Percentiles rank a stretch among this genome's conserved stretches.
Conservation (phyloP, 2,329 filamentous ascomycete species). For the Bipolaris cookei region DNA sequence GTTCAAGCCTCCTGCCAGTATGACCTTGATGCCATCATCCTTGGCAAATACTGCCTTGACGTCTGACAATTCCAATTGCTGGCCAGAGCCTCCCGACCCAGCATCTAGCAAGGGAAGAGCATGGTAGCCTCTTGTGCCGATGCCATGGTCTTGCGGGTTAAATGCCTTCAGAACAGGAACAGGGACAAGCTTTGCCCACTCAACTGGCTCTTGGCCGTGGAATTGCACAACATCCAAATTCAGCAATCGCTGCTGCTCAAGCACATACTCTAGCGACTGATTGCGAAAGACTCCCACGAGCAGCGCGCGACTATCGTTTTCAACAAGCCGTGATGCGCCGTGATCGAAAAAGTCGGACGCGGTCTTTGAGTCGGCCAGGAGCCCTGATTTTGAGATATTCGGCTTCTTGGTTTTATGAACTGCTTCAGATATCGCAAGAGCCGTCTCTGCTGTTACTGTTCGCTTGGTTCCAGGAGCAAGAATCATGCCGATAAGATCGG, state of each 20-base stretch:
- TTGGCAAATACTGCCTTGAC: conserved; percentile 70
- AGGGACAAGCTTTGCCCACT: conserved; percentile 88
- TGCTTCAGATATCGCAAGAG: conserved; percentile 77
- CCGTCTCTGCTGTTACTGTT: conserved; percentile 78
- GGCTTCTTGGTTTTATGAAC: conserved; percentile 65
- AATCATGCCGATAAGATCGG: conserved; percentile 92
- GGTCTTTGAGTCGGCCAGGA: conserved; percentile 38
- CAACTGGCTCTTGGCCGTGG: conserved; percentile 88
- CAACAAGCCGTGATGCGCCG: conserved; percentile 54
- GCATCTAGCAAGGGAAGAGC: conserved; percentile 85
- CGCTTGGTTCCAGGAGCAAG: conserved; percentile 82
- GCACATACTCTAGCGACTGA: conserved; percentile 81
- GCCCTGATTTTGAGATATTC: conserved; percentile 23
- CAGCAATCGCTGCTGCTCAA: conserved; percentile 77
- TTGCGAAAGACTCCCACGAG: conserved; percentile 95
- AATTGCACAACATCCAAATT: conserved; percentile 88
- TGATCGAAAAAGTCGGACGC: conserved; percentile 76
- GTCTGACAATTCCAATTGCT: conserved; percentile 73
- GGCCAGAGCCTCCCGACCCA: conserved; percentile 79
- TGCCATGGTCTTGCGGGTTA: conserved; percentile 73
- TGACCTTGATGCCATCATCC: conserved; percentile 73
- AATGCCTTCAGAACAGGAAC: conserved; percentile 91
- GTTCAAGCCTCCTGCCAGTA: conserved; percentile 85
- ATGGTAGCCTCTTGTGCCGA: conserved; percentile 80
- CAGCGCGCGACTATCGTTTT: conserved; percentile 67